Evolutionary conservation across 345 rosid genomes (phyloP), one percentile per base, ranked within the genome.

Genomic region (Jatropha curcas): DNA sequence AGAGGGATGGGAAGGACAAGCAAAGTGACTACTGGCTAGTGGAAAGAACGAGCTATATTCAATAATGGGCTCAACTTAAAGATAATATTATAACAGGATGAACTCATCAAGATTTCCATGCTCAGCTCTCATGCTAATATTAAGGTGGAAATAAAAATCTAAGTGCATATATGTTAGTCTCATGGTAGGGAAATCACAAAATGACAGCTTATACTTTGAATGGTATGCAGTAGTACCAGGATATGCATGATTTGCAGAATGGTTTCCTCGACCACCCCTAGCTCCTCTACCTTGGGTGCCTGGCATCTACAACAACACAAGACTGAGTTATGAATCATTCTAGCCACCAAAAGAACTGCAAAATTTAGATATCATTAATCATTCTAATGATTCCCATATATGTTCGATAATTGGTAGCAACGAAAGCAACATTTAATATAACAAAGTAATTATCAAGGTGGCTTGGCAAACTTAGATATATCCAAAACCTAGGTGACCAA

Each of bases 201-300:
- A 4, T 8, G n/a, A n/a, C n/a, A n/a, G n/a, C n/a, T n/a, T n/a
- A n/a, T n/a, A n/a, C n/a, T n/a, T n/a, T n/a, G n/a, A n/a, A n/a
- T n/a, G n/a, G n/a, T n/a, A n/a, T n/a, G n/a, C n/a, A n/a, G n/a
- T n/a, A 67, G 14, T 77, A 83, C 93, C 91, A 58, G 86, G 69
- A 84, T 83, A 66, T 60, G 33, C 53, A 72, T 77, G 70, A 73
- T 71, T 80, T 5, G 82, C 78, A 68, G 81, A 74, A 84, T 68
- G 77, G 70, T 83, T 88, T 77, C 92, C 88, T 73, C 84, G 81
- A 76, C 80, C 79, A 71, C 82, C 73, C 80, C 87, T 81, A 30
- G 79, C 45, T 51, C 84, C 88, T 60, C 81, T 82, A 52, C 73
- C 84, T 68, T 74, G 88, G 24, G 57, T 43, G 63, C 68, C 70